These are phyloP conservation scores for Venturia pyrina DNA, from an alignment of 2,329 filamentous ascomycete genomes.

Conservation along the genomic window DNA sequence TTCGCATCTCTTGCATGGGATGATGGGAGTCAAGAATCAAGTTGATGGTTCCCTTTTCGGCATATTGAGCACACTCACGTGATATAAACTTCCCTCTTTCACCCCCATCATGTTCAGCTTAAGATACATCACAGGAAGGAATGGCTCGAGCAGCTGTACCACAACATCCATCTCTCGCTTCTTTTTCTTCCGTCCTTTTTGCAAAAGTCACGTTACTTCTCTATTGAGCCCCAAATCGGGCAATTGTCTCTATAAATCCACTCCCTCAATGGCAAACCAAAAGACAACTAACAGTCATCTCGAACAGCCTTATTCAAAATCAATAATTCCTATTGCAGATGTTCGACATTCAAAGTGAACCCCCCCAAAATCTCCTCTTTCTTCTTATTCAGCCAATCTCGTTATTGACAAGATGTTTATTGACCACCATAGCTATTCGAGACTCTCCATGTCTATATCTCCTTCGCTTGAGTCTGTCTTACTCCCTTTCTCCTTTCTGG, in stretches of 20 bases:
- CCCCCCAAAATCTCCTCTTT: not conserved
- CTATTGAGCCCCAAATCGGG: conserved; percentile 20
- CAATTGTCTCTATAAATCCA: conserved; percentile 8
- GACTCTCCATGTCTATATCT: not conserved
- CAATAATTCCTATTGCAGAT: not conserved
- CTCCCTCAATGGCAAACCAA: not conserved
- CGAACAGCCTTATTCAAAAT: not conserved
- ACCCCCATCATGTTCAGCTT: not conserved
- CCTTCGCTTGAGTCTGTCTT: not conserved
- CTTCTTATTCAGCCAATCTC: not conserved
- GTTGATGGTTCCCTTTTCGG: not conserved
- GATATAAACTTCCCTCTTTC: not conserved
- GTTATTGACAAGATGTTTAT: conserved; percentile 2
- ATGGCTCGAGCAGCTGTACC: no score
- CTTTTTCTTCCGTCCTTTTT: no score
- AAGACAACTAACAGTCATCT: not conserved
- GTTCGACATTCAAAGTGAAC: not conserved
- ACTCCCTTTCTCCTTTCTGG: not conserved
- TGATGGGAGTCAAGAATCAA: no score
- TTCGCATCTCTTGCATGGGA: not conserved
- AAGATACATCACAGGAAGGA: not conserved
- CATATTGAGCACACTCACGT: not conserved
- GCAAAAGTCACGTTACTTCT: not conserved
- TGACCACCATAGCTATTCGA: not conserved
- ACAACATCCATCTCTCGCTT: no score